Percentiles rank a stretch among this genome's conserved stretches.
Conservation (phyloP, 2,329 filamentous ascomycete genomes). For the Ciborinia camelliae region DNA sequence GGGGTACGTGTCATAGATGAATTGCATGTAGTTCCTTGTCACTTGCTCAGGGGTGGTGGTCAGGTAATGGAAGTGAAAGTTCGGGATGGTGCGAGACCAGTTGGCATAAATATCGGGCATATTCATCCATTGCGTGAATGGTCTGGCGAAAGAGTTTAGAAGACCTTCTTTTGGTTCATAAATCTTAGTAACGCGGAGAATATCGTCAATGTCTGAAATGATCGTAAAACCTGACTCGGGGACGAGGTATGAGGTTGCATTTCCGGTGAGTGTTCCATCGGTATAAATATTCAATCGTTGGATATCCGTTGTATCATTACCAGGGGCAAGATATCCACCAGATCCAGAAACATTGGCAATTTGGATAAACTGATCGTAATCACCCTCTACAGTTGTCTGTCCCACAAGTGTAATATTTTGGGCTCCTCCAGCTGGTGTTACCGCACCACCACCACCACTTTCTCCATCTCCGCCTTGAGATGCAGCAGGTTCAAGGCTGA, state of each 20-base stretch:
- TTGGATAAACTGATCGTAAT: conserved; percentile 69
- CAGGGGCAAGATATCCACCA: conserved; percentile 52
- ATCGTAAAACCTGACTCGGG: conserved; percentile 67
- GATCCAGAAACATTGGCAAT: conserved; percentile 56
- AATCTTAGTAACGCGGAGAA: conserved; percentile 76
- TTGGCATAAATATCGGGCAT: conserved; percentile 78
- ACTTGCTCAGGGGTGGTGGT: conserved; percentile 78
- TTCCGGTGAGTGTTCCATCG: conserved; percentile 62
- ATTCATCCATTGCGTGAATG: conserved; percentile 70
- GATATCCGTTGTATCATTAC: conserved; percentile 61
- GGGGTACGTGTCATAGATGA: conserved; percentile 76
- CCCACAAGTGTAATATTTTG: conserved; percentile 64
- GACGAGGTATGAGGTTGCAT: conserved; percentile 73
- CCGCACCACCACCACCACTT: conserved; percentile 48
- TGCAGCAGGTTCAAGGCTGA: conserved; percentile 58
- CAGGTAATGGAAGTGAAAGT: conserved; percentile 77
- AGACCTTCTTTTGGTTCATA: conserved; percentile 72
- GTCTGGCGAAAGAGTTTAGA: conserved; percentile 70
- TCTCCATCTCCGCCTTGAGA: conserved; percentile 49
- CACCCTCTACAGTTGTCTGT: conserved; percentile 63
- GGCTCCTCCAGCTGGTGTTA: conserved; percentile 54
- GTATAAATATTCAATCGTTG: conserved; percentile 68
- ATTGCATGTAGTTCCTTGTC: conserved; percentile 75
- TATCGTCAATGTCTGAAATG: conserved; percentile 76
- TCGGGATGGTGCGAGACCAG: conserved; percentile 63